These are phyloP conservation scores for Neurospora sp. DNA, from an alignment of 495 filamentous ascomycete species.

Conservation along the genomic window DNA sequence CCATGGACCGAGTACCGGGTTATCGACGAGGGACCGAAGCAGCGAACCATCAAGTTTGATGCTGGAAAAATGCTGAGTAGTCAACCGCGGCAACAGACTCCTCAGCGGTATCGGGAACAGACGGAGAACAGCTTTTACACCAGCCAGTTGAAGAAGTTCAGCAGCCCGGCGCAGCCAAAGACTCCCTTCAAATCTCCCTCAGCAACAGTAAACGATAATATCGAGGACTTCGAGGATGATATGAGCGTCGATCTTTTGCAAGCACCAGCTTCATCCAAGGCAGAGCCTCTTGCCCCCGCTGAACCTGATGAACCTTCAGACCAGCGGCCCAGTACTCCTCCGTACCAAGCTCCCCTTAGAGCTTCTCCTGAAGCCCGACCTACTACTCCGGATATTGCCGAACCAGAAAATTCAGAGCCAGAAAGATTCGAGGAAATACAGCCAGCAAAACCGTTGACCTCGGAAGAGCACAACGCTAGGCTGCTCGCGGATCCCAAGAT, in stretches of 20 bases:
- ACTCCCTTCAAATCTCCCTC: neutral
- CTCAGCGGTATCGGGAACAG: constrained; percentile 59
- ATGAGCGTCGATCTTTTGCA: constrained; percentile 12
- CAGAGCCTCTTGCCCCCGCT: neutral
- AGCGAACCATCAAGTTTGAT: constrained; percentile 59
- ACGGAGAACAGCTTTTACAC: constrained; percentile 71
- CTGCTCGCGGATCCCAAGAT: constrained; percentile 74
- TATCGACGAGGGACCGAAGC: constrained; percentile 69
- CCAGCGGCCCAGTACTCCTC: neutral
- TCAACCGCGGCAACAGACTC: constrained; percentile 23
- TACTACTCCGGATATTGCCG: neutral
- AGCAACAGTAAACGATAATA: neutral
- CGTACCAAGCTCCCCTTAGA: neutral
- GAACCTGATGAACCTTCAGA: neutral
- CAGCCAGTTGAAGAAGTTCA: constrained; percentile 47
- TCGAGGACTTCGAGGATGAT: constrained; percentile 13
- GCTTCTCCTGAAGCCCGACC: neutral
- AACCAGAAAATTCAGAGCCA: neutral
- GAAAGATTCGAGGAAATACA: constrained; percentile 8
- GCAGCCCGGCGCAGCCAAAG: constrained; percentile 14
- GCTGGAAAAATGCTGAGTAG: constrained; percentile 54
- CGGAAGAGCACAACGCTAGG: constrained; percentile 83
- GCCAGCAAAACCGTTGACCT: constrained; percentile 45
- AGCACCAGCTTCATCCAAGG: neutral
- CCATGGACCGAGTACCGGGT: constrained; percentile 80